Conservation (phyloP, 2,329 filamentous ascomycete species). For the Talaromyces sp. region DNA sequence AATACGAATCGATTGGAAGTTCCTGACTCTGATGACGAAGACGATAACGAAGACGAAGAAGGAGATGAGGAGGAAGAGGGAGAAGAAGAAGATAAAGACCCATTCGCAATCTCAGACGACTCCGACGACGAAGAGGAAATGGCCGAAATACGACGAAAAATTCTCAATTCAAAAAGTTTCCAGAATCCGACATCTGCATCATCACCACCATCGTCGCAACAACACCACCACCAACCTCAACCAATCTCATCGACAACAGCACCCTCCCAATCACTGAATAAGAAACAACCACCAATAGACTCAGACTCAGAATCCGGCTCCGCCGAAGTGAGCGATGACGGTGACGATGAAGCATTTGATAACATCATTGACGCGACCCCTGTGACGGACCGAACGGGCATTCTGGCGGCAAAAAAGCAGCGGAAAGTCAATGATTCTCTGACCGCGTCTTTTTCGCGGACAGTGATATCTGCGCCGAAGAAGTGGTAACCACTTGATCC, state of each 20-base stretch:
- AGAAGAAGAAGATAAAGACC: conserved; percentile 52
- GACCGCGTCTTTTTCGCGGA: conserved; percentile 47
- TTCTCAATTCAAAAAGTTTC: conserved; percentile 89
- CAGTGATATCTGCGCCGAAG: conserved; percentile 45
- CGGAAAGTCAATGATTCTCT: conserved; percentile 47
- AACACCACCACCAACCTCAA: conserved; percentile 43
- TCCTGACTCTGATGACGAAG: conserved; percentile 50
- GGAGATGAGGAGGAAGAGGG: conserved; percentile 44
- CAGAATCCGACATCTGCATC: conserved; percentile 46
- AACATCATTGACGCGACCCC: conserved; percentile 88
- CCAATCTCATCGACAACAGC: conserved; percentile 22
- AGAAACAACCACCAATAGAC: conserved; percentile 50
- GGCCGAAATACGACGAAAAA: conserved; percentile 82
- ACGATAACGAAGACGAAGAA: conserved; percentile 38
- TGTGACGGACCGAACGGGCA: conserved; percentile 78
- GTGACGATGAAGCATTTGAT: conserved; percentile 72
- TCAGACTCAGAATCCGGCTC: conserved; percentile 67
- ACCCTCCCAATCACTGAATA: conserved; percentile 46
- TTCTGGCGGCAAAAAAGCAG: conserved; percentile 54
- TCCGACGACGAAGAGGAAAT: conserved; percentile 82
- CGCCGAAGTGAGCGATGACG: conserved; percentile 43
- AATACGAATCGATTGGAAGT: conserved; percentile 69
- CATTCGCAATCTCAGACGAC: conserved; percentile 72
- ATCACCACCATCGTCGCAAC: conserved; percentile 43
- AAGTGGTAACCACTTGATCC: conserved; percentile 20